Evolutionary conservation across 2,329 filamentous ascomycete genomes (phyloP).

Genomic region (Scedosporium aurantiacum): DNA sequence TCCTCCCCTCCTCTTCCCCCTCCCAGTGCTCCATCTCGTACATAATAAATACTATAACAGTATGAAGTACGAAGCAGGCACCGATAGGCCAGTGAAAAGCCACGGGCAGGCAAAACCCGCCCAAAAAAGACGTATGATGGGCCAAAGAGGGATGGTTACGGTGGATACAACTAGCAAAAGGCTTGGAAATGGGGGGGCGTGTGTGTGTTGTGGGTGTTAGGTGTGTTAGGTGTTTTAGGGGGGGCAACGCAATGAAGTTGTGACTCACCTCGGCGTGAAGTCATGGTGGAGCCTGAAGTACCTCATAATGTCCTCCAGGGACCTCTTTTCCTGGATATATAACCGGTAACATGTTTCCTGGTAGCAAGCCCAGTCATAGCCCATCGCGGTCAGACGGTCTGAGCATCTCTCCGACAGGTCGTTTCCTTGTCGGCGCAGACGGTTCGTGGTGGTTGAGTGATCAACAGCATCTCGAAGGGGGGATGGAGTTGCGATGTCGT

Average conservation of each 20-base stretch:
- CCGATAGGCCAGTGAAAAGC: background rate
- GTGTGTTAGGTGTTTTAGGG: no score
- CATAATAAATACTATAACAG: background rate
- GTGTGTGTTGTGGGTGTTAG: background rate
- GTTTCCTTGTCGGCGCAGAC: background rate
- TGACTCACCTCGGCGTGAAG: slow-evolving; percentile 58
- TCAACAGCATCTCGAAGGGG: background rate
- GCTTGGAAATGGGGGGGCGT: slow-evolving; percentile 2
- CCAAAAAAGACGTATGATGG: background rate
- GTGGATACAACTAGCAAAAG: background rate
- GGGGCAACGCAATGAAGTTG: slow-evolving; percentile 8
- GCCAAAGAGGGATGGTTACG: slow-evolving; percentile 1
- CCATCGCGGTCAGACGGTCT: slow-evolving; percentile 20
- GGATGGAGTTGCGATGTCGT: background rate
- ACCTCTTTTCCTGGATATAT: slow-evolving; percentile 66
- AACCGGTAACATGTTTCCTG: slow-evolving; percentile 40
- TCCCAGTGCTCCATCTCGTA: background rate
- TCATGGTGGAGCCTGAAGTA: slow-evolving; percentile 54
- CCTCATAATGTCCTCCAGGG: slow-evolving; percentile 63
- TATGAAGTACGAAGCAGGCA: background rate
- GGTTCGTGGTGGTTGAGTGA: background rate
- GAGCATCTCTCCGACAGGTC: background rate
- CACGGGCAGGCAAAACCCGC: background rate
- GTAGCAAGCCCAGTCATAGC: slow-evolving; percentile 35
- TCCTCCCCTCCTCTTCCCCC: background rate